Percentiles rank a stretch among this genome's conserved stretches.
These are phyloP conservation scores for Schizosaccharomyces lindneri DNA, from an alignment of 805 yeast species.

Conservation along the genomic window DNA sequence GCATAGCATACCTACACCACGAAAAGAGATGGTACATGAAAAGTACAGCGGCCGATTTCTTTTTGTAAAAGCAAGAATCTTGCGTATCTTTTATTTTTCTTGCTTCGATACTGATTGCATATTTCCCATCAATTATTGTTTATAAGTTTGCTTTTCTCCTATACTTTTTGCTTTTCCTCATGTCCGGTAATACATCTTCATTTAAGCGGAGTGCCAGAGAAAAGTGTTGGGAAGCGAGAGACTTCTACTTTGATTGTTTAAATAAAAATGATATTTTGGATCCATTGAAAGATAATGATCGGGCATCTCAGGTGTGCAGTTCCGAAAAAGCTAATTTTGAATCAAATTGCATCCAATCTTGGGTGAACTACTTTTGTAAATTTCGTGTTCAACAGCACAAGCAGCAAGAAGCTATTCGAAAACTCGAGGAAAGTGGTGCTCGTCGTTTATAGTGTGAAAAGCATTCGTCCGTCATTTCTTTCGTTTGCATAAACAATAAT, in stretches of 20 bases:
- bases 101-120: no score
- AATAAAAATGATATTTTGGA: not conserved
- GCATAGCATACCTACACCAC: no score
- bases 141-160: no score
- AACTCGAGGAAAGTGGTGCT: not conserved
- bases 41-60: no score
- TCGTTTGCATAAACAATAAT: no score
- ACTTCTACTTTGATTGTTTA: not conserved
- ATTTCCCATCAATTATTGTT: no score
- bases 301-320: not conserved
- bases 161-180: not conserved
- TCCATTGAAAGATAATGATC: not conserved
- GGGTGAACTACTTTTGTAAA: not conserved
- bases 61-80: no score
- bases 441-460: no score
- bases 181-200: not conserved
- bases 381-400: not conserved
- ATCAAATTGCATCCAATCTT: not conserved
- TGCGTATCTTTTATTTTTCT: no score
- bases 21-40: no score
- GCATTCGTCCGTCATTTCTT: no score
- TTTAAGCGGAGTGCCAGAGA: not conserved
- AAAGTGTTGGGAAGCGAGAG: constrained; percentile 1
- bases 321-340: not conserved
- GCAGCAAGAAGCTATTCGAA: not conserved